A percentile compares a stretch with the other conserved stretches of the same genome.
Evolutionary conservation across 768 basidiomycete genomes (phyloP).

Genomic region (Sporobolomyces pararoseus): DNA sequence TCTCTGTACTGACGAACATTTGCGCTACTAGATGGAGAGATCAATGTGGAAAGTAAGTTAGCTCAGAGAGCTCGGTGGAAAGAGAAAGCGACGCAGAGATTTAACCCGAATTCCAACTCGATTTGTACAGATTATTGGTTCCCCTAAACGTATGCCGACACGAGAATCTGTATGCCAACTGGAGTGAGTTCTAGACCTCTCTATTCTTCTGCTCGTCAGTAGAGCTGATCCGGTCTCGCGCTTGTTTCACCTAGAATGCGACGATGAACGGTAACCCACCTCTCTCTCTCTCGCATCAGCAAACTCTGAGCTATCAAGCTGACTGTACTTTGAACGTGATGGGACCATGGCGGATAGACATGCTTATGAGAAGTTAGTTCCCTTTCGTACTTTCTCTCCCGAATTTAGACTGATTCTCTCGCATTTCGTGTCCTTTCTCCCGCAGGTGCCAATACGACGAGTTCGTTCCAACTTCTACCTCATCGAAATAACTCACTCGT

Average conservation of each 20-base stretch:
- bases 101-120: too few relatives aligned
- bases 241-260: constrained; percentile 40
- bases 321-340: background rate
- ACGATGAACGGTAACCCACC: constrained; percentile 42
- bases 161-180: constrained; percentile 44
- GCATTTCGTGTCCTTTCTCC: background rate
- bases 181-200: constrained; percentile 39
- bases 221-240: background rate
- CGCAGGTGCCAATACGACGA: constrained; percentile 47
- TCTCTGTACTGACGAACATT: too few relatives aligned
- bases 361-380: constrained; percentile 45
- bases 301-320: background rate
- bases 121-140: constrained; percentile 35
- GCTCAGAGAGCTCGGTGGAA: background rate
- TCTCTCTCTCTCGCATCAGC: background rate
- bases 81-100: background rate
- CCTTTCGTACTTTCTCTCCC: too few relatives aligned
- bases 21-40: constrained; percentile 34
- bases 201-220: background rate
- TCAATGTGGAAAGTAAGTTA: constrained; percentile 38
- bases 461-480: constrained; percentile 22
- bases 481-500: background rate
- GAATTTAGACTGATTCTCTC: background rate
- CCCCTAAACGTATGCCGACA: constrained; percentile 47
- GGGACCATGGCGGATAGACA: constrained; percentile 31